Evolutionary conservation across 352 stramenopile genomes (phyloP), one percentile per base, ranked within the genome.

Genomic region (Pythium folliculosum): DNA sequence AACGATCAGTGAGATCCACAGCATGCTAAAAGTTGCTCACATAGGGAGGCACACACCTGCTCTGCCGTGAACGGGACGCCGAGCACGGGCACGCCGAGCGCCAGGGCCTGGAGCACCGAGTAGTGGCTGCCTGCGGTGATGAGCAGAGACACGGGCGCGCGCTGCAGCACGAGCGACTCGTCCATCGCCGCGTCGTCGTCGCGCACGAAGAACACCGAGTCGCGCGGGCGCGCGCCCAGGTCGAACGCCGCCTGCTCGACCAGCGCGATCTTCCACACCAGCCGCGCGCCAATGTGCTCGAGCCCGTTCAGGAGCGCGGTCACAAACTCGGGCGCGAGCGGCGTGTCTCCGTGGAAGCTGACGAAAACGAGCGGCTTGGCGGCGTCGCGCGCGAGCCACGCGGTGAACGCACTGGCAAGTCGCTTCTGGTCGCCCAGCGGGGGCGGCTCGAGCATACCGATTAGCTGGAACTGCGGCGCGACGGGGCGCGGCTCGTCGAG

Each of bases 401-500:
- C 1, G 22, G 57, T 54, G 14, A 78, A 57, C 22, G 64, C 55
- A 38, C 9, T 21, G 44, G 68, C 25, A 6, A 70, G 54, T 3
- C 19, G 58, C 53, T 65, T 63, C 12, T 40, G 35, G 27, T 50
- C 43, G 51, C 65, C 56, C 60, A 55, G 25, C 27, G 63, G 32
- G 63, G 71, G 44, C 3, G 74, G 79, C 58, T 78, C 78, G 30
- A 95, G 60, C 45, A 90, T 71, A 4, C 81, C 78, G 44, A 96
- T 76, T 71, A 97, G 80, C 47, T 82, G 81, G 51, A 95, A 91
- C 50, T 95, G 78, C 35, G 88, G 88, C 19, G 81, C 66, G 30
- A 96, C 81, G 7, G 86, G 82, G 7, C 89, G 80, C 13, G 89
- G 69, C 23, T 91, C 76, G 50, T 96, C 89, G 69, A 96, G 72